phyloP scores from a whole-genome alignment of 2,329 filamentous ascomycete species.

The Cladosporium colombiae region DNA sequence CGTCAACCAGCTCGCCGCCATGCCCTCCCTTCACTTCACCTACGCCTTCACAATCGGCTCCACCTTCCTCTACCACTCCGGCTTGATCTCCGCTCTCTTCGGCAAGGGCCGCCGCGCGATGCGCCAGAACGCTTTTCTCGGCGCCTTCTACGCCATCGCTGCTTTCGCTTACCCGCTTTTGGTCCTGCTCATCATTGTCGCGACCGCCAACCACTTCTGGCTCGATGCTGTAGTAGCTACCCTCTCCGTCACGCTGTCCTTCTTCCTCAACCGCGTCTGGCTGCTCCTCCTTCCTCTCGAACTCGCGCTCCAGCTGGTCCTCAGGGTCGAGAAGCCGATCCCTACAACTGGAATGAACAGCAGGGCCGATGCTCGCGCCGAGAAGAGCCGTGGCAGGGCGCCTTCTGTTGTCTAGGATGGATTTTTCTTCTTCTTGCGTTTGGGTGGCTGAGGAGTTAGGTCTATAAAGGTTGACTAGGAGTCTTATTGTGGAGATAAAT shows the following conservation, averaged over 20 bases:
- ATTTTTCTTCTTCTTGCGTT: not conserved
- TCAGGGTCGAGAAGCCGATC: conserved; percentile 55
- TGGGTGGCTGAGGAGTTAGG: not conserved
- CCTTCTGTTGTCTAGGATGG: conserved; percentile 3
- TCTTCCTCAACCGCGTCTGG: conserved; percentile 53
- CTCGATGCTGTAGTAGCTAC: conserved; percentile 56
- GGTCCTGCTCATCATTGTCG: conserved; percentile 55
- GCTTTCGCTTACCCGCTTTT: conserved; percentile 47
- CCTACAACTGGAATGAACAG: conserved; percentile 55
- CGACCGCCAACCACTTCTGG: conserved; percentile 65
- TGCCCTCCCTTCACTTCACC: conserved; percentile 57
- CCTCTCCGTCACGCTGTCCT: conserved; percentile 50
- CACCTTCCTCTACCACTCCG: conserved; percentile 56
- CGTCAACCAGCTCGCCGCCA: conserved; percentile 50
- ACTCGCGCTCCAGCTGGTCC: conserved; percentile 50
- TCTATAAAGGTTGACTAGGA: not conserved
- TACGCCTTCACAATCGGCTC: conserved; percentile 56
- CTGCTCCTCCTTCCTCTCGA: conserved; percentile 54
- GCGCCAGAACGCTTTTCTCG: conserved; percentile 27
- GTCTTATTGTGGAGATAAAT: not conserved
- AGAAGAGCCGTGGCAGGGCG: conserved; percentile 7
- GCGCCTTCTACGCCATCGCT: conserved; percentile 45
- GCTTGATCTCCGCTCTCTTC: conserved; percentile 41
- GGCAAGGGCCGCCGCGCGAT: conserved; percentile 39
- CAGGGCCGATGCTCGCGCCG: conserved; percentile 10